These are phyloP conservation scores for Phytophthora nicotianae DNA, from an alignment of 352 stramenopile genomes.

Conservation along the genomic window DNA sequence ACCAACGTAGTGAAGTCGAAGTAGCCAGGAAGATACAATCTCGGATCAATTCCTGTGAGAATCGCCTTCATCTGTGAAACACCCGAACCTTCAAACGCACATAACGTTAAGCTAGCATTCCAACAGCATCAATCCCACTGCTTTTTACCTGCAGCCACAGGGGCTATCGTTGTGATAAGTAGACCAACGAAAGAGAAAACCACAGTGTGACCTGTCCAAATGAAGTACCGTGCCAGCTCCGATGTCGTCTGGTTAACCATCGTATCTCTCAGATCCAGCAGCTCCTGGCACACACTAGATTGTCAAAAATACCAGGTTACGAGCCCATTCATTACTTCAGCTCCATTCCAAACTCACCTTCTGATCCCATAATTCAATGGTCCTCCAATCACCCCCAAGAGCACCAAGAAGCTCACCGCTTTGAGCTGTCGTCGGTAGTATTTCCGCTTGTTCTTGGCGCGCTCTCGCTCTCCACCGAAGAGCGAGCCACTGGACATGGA, in stretches of 20 bases:
- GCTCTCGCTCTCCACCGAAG: slow-evolving; percentile 58
- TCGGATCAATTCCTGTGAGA: slow-evolving; percentile 78
- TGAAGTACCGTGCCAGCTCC: slow-evolving; percentile 37
- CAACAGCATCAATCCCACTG: not conserved
- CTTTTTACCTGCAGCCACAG: slow-evolving; percentile 56
- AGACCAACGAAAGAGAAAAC: slow-evolving; percentile 71
- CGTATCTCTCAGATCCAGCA: slow-evolving; percentile 33
- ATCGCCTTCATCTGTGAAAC: slow-evolving; percentile 91
- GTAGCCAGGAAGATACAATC: slow-evolving; percentile 83
- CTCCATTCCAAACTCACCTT: slow-evolving; percentile 3
- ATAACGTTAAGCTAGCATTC: slow-evolving; percentile 2
- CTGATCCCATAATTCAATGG: slow-evolving; percentile 77
- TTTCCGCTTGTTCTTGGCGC: slow-evolving; percentile 39
- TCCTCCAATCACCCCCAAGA: slow-evolving; percentile 81
- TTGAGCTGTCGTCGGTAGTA: slow-evolving; percentile 75
- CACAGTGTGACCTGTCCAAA: slow-evolving; percentile 77
- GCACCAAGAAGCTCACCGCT: slow-evolving; percentile 74
- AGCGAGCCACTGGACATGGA: slow-evolving; percentile 65
- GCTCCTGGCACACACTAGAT: slow-evolving; percentile 43
- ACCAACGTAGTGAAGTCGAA: slow-evolving; percentile 82
- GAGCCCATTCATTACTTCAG: not conserved
- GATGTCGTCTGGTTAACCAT: slow-evolving; percentile 46
- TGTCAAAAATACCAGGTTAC: not conserved
- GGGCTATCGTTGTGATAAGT: slow-evolving; percentile 72
- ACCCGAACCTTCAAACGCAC: slow-evolving; percentile 46